These are phyloP conservation scores for Handroanthus guayacan DNA, from an alignment of 257 asterid genomes.

Conservation along the genomic window DNA sequence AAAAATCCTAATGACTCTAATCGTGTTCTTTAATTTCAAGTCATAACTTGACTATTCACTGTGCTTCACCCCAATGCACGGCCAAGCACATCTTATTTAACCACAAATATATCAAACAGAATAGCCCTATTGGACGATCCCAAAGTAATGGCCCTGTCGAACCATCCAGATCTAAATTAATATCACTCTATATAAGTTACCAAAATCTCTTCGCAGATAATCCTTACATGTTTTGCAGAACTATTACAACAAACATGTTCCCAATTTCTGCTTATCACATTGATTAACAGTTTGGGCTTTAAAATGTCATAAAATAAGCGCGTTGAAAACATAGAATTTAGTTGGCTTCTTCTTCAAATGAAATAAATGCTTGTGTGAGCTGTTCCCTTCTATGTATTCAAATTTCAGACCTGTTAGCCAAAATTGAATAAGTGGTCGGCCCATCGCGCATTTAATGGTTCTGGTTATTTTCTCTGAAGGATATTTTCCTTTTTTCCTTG, in stretches of 20 bases:
- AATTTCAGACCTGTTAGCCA: slow-evolving; percentile 14
- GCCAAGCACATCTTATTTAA: too few relatives aligned
- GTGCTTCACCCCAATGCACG: too few relatives aligned
- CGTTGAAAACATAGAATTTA: slow-evolving; percentile 18
- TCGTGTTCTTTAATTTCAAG: too few relatives aligned
- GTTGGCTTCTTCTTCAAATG: slow-evolving; percentile 5
- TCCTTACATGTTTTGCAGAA: neutral
- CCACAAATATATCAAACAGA: too few relatives aligned
- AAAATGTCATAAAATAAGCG: slow-evolving; percentile 22
- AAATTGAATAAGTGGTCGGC: slow-evolving; percentile 21
- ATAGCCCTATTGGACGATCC: too few relatives aligned
- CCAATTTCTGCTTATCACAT: too few relatives aligned
- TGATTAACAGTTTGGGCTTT: neutral
- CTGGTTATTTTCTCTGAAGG: neutral
- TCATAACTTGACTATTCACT: too few relatives aligned
- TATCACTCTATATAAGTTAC: too few relatives aligned
- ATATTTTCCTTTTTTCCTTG: neutral
- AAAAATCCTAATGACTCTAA: too few relatives aligned
- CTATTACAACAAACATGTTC: neutral
- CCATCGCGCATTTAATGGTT: slow-evolving; percentile 5
- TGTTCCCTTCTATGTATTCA: neutral
- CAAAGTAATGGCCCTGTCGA: too few relatives aligned
- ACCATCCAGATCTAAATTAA: too few relatives aligned
- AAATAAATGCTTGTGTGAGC: slow-evolving; percentile 20
- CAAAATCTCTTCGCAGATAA: too few relatives aligned